Base-by-base conservation (phyloP, 2,329 filamentous ascomycete genomes). In the Colletotrichum liriopes region DNA sequence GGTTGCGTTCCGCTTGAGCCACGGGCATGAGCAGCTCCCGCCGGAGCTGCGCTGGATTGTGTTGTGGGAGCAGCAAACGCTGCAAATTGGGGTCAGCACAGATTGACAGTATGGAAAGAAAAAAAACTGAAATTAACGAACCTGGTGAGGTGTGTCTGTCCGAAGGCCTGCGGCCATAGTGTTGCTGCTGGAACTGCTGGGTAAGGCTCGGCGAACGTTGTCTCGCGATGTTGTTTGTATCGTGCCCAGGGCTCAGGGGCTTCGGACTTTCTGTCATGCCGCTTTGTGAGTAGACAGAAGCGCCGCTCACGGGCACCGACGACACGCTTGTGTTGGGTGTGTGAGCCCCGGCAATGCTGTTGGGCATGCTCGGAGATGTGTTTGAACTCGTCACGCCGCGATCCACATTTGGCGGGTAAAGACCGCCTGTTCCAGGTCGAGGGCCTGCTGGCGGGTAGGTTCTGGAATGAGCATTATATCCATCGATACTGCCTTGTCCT, bases 221-320 rank as follows among this genome's bases (percentile, higher is more conserved):
- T 69, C 90, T 86, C 52, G 84, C 77, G 45, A 88, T 81, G 39
- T 80, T 84, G 62, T 84, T 81, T 20, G 87, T 81, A 75, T 90
- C 90, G 61, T 92, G 85, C 26, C 87, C 87, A n/a, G 93, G 93
- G 72, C 92, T 95, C 51, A 97, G 85, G 5, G 95, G 93, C 79
- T 95, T 97, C 0, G 95, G 94, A 75, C 94, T 97, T 81, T 98
- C 94, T 3, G 93, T 96, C 85, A 97, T 93, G 71, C 85, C 88
- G 65, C 89, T 88, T 74, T 94, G 91, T 11, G 91, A 88, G 79
- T 94, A 97, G 75, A 95, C 88, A 23, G 88, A 88, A 56, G 84
- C 84, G 52, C 83, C 82, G 64, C 82, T 83, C 37, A 87, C 79
- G 9, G 87, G 84, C 63, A 86, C 76, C 18, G 86, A 87, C 3